Evolutionary conservation across 495 filamentous ascomycete species (phyloP).

Genomic region (Penicillium cinerascens): DNA sequence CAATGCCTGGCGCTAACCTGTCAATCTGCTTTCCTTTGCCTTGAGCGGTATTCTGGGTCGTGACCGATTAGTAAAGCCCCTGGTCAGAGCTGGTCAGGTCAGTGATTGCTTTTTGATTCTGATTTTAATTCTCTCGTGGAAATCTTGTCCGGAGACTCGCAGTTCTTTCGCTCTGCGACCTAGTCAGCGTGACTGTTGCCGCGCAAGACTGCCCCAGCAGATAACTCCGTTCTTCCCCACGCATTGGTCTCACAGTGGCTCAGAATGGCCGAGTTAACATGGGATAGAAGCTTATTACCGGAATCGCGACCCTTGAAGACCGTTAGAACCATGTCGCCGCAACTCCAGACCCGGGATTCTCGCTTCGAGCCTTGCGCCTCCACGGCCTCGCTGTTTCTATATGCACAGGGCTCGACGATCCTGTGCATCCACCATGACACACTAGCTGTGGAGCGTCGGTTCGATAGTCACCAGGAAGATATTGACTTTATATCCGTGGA

Average conservation of each 20-base stretch:
- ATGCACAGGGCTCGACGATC: conserved; percentile 73
- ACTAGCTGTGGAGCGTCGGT: conserved; percentile 81
- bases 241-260: not conserved
- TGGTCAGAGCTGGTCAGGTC: conserved; percentile 18
- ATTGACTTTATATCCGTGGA: conserved; percentile 82
- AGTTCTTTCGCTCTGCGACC: not conserved
- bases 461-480: conserved; percentile 78
- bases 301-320: conserved; percentile 26
- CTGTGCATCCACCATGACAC: conserved; percentile 89
- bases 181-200: not conserved
- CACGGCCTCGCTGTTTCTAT: conserved; percentile 82
- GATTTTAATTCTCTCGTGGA: not conserved
- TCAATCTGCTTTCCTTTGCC: conserved; percentile 11
- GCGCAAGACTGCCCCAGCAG: not conserved
- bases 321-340: conserved; percentile 40
- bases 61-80: conserved; percentile 17
- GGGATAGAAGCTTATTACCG: conserved; percentile 27
- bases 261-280: conserved; percentile 32
- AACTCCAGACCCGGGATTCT: conserved; percentile 46
- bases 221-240: not conserved
- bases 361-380: conserved; percentile 82
- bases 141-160: not conserved
- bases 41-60: conserved; percentile 21
- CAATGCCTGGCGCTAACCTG: conserved; percentile 20
- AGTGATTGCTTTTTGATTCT: conserved; percentile 10